Base-by-base conservation (phyloP, 148 eudicot genomes). In the Camellia japonica region DNA sequence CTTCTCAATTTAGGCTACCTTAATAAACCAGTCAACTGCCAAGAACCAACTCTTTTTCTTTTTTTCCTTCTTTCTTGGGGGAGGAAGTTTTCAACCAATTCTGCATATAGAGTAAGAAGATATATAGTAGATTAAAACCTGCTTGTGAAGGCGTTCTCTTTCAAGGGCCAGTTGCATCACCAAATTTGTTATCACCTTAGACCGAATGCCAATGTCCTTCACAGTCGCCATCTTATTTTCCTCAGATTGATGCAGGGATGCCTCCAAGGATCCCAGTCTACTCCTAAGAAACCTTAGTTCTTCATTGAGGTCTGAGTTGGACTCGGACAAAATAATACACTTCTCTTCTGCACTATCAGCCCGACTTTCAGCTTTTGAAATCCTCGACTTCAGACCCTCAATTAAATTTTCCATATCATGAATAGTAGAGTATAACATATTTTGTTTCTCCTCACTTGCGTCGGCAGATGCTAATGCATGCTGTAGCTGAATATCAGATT, bases 141-240 rank as follows among this genome's bases (percentile, higher is more conserved):
- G 95, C 70, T 91, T 92, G 73, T 88, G 92, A 76, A 97, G 92
- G 82, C 88, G 93, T 77, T 92, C 93, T 87, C 99, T 91, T 86
- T 96, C 98, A 76, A 90, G 66, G 52, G 94, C 92, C 88, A 97
- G 82, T 76, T 90, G 92, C 92, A 92, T 69, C 59, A 94, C 91
- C 85, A 94, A 79, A 82, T 92, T 92, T 47, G 93, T 81, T 55
- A 97, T 92, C 72, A 91, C 76, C 87, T 97, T 87, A 49, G 94
- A 83, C 71, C 89, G 87, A 61, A 78, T 47, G 80, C 80, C 84
- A 74, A 94, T 91, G 82, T 90, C 98, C 84, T 91, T 89, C 43
- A 91, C 98, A 70, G 93, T 87, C 77, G 88, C 86, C 82, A 78
- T 80, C 80, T 94, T 97, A 44, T 84, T 78, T 85, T 88, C 93